phyloP scores from a whole-genome alignment of 2,329 filamentous ascomycete genomes.

The Coniochaeta ligniaria region DNA sequence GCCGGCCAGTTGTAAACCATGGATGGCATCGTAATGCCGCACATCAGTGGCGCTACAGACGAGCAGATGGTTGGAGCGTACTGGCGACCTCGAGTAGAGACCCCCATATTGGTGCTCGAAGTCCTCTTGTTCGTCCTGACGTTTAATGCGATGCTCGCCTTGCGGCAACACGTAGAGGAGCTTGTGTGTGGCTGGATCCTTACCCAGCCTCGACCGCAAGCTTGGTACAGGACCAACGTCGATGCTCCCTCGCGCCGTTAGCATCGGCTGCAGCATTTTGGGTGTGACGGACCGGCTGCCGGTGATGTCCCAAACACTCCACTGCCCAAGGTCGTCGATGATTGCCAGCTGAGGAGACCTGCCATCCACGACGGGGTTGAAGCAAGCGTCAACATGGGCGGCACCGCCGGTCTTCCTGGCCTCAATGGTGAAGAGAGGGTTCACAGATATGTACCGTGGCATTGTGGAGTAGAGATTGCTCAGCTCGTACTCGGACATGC shows the following conservation, averaged over 20 bases:
- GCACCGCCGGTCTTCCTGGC: conserved; percentile 44
- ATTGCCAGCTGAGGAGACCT: conserved; percentile 55
- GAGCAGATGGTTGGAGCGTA: conserved; percentile 4
- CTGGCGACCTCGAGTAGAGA: background rate
- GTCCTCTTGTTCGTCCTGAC: background rate
- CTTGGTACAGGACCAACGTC: conserved; percentile 8
- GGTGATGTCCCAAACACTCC: conserved; percentile 59
- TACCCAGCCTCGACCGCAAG: conserved; percentile 4
- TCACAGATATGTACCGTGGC: conserved; percentile 46
- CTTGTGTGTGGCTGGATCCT: conserved; percentile 28
- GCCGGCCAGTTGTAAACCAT: conserved; percentile 3
- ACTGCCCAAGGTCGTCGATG: conserved; percentile 57
- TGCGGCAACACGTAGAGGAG: conserved; percentile 24
- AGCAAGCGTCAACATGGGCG: conserved; percentile 55
- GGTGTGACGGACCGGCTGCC: conserved; percentile 26
- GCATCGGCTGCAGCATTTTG: conserved; percentile 23
- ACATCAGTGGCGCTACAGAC: conserved; percentile 6
- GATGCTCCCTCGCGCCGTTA: conserved; percentile 35
- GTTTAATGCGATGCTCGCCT: conserved; percentile 5
- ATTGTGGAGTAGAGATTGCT: conserved; percentile 14
- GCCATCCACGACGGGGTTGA: conserved; percentile 47
- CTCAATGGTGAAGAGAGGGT: conserved; percentile 46
- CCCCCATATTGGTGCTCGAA: background rate
- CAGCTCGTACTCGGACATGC: conserved; percentile 5
- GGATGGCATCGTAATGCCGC: conserved; percentile 5